These are phyloP conservation scores for Stygiomarasmius scandens DNA, from an alignment of 1,284 basidiomycete species.

Conservation along the genomic window DNA sequence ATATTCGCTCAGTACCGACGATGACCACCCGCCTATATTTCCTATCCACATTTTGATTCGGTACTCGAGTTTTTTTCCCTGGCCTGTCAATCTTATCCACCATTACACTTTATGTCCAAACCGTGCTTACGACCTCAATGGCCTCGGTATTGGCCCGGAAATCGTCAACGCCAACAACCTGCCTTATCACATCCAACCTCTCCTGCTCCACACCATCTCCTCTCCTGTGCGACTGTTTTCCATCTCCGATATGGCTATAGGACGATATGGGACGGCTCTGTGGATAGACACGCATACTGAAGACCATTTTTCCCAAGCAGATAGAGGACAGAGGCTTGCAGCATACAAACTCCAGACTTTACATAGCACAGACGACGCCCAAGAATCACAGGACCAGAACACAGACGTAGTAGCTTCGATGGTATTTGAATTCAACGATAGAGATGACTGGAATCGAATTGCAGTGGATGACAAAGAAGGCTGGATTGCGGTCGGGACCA, in stretches of 20 bases:
- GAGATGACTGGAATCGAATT: slow-evolving; percentile 54
- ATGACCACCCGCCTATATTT: slow-evolving; percentile 10
- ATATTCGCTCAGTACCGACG: slow-evolving; percentile 11
- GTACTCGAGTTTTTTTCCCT: slow-evolving; percentile 62
- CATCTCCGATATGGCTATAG: slow-evolving; percentile 54
- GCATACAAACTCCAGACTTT: slow-evolving; percentile 36
- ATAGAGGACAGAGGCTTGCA: slow-evolving; percentile 60
- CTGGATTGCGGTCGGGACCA: slow-evolving; percentile 54
- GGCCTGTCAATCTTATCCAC: slow-evolving; percentile 70
- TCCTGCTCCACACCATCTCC: slow-evolving; percentile 44
- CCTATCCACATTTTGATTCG: slow-evolving; percentile 58
- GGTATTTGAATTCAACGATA: slow-evolving; percentile 47
- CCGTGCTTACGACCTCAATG: slow-evolving; percentile 31
- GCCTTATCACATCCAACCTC: slow-evolving; percentile 49
- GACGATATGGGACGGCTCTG: slow-evolving; percentile 60
- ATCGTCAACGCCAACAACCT: slow-evolving; percentile 36
- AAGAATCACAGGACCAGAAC: slow-evolving; percentile 21
- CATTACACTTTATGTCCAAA: slow-evolving; percentile 57
- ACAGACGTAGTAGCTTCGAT: slow-evolving; percentile 36
- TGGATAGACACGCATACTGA: slow-evolving; percentile 67
- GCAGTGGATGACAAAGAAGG: slow-evolving; percentile 65
- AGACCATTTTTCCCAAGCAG: slow-evolving; percentile 46
- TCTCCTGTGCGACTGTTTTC: slow-evolving; percentile 64
- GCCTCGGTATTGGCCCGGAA: neutral
- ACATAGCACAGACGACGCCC: slow-evolving; percentile 11